Conservation (phyloP, 176 grass and related monocot genomes). For the Melocanna baccifera region DNA sequence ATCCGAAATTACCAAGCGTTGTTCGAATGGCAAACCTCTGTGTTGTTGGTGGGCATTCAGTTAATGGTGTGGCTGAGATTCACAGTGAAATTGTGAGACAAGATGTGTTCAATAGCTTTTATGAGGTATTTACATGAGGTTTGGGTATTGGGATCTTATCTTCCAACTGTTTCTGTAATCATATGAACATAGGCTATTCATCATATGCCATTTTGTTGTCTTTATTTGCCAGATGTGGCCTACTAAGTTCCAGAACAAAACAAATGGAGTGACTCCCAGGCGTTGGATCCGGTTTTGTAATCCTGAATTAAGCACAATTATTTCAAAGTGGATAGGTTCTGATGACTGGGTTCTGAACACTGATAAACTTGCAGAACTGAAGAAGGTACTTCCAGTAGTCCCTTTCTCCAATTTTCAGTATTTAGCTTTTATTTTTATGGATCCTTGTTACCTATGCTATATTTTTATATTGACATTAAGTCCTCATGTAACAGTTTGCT, state of each 20-base stretch:
- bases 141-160: slow-evolving; percentile 14
- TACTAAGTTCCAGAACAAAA: slow-evolving; percentile 95
- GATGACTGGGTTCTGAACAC: slow-evolving; percentile 96
- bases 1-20: slow-evolving; percentile 71
- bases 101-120: slow-evolving; percentile 95
- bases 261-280: slow-evolving; percentile 97
- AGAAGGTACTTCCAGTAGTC: slow-evolving; percentile 53
- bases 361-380: slow-evolving; percentile 68
- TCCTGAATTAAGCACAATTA: slow-evolving; percentile 77
- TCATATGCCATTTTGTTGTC: slow-evolving; percentile 16
- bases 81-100: slow-evolving; percentile 99
- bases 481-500: slow-evolving; percentile 63
- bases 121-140: slow-evolving; percentile 59
- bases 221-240: slow-evolving; percentile 80
- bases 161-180: neutral
- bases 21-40: slow-evolving; percentile 93
- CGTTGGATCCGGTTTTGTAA: slow-evolving; percentile 98
- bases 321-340: slow-evolving; percentile 92
- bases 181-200: slow-evolving; percentile 9
- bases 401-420: neutral
- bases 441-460: neutral
- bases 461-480: slow-evolving; percentile 15
- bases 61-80: slow-evolving; percentile 98
- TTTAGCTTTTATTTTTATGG: neutral
- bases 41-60: slow-evolving; percentile 86